These are phyloP conservation scores for Aaosphaeria pasadenensis DNA, from an alignment of 2,329 filamentous ascomycete species.

Conservation along the genomic window DNA sequence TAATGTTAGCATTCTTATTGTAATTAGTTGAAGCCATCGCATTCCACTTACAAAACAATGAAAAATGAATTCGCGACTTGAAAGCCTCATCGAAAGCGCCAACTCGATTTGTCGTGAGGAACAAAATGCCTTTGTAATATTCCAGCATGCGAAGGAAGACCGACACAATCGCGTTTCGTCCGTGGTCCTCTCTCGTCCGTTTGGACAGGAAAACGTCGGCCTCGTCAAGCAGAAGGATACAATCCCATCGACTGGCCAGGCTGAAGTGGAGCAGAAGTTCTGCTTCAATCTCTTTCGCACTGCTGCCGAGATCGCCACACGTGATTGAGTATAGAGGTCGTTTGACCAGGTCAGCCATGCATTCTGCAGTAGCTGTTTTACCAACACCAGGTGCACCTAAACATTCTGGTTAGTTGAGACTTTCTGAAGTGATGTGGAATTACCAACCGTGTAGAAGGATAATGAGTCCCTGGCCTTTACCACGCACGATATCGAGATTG, in stretches of 20 bases:
- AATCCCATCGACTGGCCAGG: slow-evolving; percentile 47
- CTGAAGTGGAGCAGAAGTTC: slow-evolving; percentile 43
- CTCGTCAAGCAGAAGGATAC: slow-evolving; percentile 50
- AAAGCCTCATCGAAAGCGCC: slow-evolving; percentile 8
- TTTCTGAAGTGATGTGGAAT: neutral
- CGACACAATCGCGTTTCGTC: slow-evolving; percentile 16
- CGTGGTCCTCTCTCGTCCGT: slow-evolving; percentile 8
- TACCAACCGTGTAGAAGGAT: slow-evolving; percentile 4
- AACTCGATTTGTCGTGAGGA: slow-evolving; percentile 41
- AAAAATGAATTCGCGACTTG: slow-evolving; percentile 2
- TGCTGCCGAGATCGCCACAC: slow-evolving; percentile 48
- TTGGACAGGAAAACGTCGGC: slow-evolving; percentile 33
- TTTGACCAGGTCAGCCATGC: slow-evolving; percentile 9
- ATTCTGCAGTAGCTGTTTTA: slow-evolving; percentile 7
- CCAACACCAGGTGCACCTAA: slow-evolving; percentile 4
- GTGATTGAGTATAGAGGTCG: slow-evolving; percentile 49
- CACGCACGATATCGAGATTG: slow-evolving; percentile 5
- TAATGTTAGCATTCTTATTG: neutral
- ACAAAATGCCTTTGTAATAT: slow-evolving; percentile 43
- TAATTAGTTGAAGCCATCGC: neutral
- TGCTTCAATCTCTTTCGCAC: slow-evolving; percentile 39
- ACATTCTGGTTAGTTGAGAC: neutral
- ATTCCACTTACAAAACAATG: neutral
- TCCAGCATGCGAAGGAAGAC: slow-evolving; percentile 36
- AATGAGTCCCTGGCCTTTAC: slow-evolving; percentile 9